Base-by-base conservation (phyloP, 179 eudicot species). In the Drosera spatulata region DNA sequence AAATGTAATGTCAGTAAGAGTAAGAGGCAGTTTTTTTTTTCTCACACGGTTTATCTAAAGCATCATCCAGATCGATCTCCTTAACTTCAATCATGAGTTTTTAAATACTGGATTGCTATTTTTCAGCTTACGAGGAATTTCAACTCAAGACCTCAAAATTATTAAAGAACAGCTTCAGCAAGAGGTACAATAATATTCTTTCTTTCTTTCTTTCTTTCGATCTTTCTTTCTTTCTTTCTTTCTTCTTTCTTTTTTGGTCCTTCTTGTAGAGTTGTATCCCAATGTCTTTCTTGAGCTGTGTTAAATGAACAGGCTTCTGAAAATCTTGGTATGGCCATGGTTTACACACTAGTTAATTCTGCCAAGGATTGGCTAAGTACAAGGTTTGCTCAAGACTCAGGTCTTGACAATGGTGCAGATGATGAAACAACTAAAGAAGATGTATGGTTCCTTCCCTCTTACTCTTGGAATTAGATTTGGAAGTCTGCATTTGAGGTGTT, bases 261-360 rank as follows among this genome's bases (percentile, higher is more conserved):
- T 22, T 22, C 33, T 22, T 22, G 33, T 22, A 22, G 33, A 22
- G 33, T 22, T 22, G 0, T 22, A 22, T 22, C 33, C 33, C 33
- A 22, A 22, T 22, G 33, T 22, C 33, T 22, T 22, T 22, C 33
- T 22, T 22, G 1, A 22, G 0, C 33, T 22, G 33, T 22, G 33
- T 43, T 43, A 39, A 38, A 14, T 56, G 60, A 42, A 50, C 77
- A 93, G 99, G 99, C 95, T 53, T 64, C 80, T 9, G 99, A 89
- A 60, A 89, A 89, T 77, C 96, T 89, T 80, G 99, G 95, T 61
- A 86, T 93, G 97, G 84, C 99, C 58, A 93, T 93, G 97, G 70
- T 93, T 63, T 93, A 86, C 73, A 89, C 97, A 48, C 83, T 93
- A 50, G 82, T 93, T 63, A n/a, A 90, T 53, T 77, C 91, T 62